These are phyloP conservation scores for Trypanosoma rangeli DNA, from an alignment of 208 protist species.

Conservation along the genomic window DNA sequence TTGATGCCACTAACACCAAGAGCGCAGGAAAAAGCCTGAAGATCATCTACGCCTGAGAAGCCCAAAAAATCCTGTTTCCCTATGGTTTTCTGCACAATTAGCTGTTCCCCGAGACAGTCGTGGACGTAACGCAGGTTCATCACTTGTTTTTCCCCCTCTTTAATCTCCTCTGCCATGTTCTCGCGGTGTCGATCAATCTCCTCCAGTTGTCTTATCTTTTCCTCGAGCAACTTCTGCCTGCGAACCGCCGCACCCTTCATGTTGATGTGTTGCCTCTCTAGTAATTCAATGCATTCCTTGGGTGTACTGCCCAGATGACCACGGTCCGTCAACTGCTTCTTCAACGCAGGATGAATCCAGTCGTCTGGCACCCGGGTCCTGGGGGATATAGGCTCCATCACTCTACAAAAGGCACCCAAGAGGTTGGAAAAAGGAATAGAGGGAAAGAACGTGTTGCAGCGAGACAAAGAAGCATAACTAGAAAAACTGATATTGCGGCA, in stretches of 20 bases:
- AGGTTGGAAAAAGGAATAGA: slow-evolving; percentile 18
- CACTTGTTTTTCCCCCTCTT: slow-evolving; percentile 2
- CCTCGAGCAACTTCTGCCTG: slow-evolving; percentile 31
- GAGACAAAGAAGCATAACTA: neutral
- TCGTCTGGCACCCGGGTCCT: slow-evolving; percentile 35
- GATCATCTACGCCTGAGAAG: slow-evolving; percentile 1
- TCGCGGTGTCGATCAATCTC: slow-evolving; percentile 16
- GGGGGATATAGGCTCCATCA: slow-evolving; percentile 22
- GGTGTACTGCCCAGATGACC: slow-evolving; percentile 2
- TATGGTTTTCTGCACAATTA: slow-evolving; percentile 28
- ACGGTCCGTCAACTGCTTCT: slow-evolving; percentile 33
- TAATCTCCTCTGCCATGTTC: slow-evolving; percentile 13
- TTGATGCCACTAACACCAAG: neutral
- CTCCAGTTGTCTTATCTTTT: slow-evolving; percentile 30
- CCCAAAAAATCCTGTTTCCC: slow-evolving; percentile 12
- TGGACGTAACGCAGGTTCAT: neutral
- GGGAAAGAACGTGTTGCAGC: neutral
- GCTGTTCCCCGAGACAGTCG: slow-evolving; percentile 14
- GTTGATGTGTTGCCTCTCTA: slow-evolving; percentile 32
- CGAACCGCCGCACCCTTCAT: slow-evolving; percentile 7
- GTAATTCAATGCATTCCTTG: slow-evolving; percentile 25
- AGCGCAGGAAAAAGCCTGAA: neutral
- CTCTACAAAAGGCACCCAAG: neutral
- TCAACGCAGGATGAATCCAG: slow-evolving; percentile 77
- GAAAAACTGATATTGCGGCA: neutral